A percentile compares a stretch with the other conserved stretches of the same genome.
Conservation (phyloP, 2,329 filamentous ascomycete species). For the Fusarium luffae region DNA sequence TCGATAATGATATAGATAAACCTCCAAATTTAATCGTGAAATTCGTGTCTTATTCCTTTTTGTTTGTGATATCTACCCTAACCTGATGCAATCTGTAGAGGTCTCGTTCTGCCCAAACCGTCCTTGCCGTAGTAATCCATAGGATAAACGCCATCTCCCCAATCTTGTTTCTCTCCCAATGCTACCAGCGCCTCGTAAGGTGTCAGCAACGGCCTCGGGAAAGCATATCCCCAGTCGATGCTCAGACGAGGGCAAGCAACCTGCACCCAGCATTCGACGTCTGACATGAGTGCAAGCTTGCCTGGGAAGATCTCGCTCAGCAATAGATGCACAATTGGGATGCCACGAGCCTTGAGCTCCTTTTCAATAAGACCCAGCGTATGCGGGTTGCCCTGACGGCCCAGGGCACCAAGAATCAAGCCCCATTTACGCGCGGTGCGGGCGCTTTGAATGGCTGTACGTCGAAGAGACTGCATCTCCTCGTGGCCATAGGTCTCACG, state of each 20-base stretch:
- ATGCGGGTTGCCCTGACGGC: conserved; percentile 94
- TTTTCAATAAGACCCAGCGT: conserved; percentile 89
- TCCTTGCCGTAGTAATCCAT: conserved; percentile 99
- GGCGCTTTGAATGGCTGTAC: conserved; percentile 79
- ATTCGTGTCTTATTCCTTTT: conserved; percentile 12
- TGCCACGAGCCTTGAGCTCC: conserved; percentile 74
- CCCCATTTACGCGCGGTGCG: conserved; percentile 89
- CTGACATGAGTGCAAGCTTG: conserved; percentile 90
- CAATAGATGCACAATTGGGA: conserved; percentile 85
- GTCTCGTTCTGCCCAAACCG: conserved; percentile 83
- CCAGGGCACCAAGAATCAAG: conserved; percentile 90
- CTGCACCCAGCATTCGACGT: conserved; percentile 98
- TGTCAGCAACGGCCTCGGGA: conserved; percentile 86
- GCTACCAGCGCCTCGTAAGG: conserved; percentile 95
- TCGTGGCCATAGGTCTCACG: conserved; percentile 92
- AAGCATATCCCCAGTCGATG: conserved; percentile 99
- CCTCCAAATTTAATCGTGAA: neutral
- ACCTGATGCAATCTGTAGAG: conserved; percentile 47
- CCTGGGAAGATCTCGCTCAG: conserved; percentile 97
- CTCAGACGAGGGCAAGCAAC: conserved; percentile 96
- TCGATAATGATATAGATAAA: neutral
- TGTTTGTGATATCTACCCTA: conserved; percentile 13
- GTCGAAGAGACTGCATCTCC: conserved; percentile 86
- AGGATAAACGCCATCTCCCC: conserved; percentile 82
- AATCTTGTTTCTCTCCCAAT: conserved; percentile 81